A percentile compares a stretch with the other conserved stretches of the same genome.
These are phyloP conservation scores for Wallacemonas rigidus DNA, from an alignment of 208 protist species.

Conservation along the genomic window DNA sequence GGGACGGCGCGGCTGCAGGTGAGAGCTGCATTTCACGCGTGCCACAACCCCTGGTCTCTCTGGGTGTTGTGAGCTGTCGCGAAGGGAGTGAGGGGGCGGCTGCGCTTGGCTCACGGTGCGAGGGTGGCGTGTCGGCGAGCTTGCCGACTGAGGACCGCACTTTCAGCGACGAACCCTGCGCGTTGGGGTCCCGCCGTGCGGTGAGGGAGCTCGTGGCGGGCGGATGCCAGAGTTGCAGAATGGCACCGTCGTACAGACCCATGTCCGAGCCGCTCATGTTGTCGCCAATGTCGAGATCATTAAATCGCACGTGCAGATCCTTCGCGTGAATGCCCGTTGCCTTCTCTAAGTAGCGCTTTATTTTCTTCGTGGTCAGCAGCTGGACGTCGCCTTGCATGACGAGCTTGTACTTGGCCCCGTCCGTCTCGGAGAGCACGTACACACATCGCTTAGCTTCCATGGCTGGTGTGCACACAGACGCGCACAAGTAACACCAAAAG, in stretches of 20 bases:
- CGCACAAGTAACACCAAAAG: too few relatives aligned
- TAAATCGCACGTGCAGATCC: slow-evolving; percentile 63
- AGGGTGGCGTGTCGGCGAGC: neutral
- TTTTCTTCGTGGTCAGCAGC: slow-evolving; percentile 41
- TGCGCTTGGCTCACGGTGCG: too few relatives aligned
- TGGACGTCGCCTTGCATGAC: slow-evolving; percentile 72
- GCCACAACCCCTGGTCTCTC: neutral
- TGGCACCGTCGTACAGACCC: slow-evolving; percentile 58
- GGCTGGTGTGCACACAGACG: neutral
- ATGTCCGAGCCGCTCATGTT: slow-evolving; percentile 41
- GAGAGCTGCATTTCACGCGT: slow-evolving; percentile 5
- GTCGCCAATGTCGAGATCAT: slow-evolving; percentile 42
- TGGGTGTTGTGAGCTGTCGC: too few relatives aligned
- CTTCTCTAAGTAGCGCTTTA: slow-evolving; percentile 78
- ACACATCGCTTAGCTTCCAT: slow-evolving; percentile 23
- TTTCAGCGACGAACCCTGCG: neutral
- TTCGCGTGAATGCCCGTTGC: slow-evolving; percentile 39
- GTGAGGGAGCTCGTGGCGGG: neutral
- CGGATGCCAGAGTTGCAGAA: slow-evolving; percentile 39
- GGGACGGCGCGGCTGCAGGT: neutral
- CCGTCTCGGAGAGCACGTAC: slow-evolving; percentile 72
- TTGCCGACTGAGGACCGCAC: neutral
- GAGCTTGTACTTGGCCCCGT: slow-evolving; percentile 85
- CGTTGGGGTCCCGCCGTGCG: neutral
- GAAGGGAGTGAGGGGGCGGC: too few relatives aligned